Conservation (phyloP, 164 flowering plant species). For the Vitis rupestris region DNA sequence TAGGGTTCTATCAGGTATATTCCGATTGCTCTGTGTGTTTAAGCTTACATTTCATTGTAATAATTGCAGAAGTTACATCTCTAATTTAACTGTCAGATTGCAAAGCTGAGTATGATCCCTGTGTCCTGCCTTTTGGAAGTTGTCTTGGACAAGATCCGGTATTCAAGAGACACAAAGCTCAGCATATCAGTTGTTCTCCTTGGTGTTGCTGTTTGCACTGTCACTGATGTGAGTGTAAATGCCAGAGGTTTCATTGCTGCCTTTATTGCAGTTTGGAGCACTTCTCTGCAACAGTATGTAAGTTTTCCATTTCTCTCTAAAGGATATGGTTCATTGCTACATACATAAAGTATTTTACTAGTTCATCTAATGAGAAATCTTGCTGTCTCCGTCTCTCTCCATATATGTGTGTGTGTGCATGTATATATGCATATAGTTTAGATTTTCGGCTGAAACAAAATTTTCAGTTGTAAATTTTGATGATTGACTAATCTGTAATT, state of each 20-base stretch:
- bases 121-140: slow-evolving; percentile 66
- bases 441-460: too few relatives aligned
- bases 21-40: neutral
- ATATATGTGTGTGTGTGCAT: neutral
- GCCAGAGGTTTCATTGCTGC: slow-evolving; percentile 63
- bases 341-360: too few relatives aligned
- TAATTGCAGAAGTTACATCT: neutral
- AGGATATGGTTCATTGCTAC: too few relatives aligned
- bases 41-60: neutral
- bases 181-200: slow-evolving; percentile 57
- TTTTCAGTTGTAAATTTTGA: too few relatives aligned
- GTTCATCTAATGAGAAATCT: too few relatives aligned
- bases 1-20: slow-evolving; percentile 74
- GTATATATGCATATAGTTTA: neutral
- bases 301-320: slow-evolving; percentile 20
- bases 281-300: slow-evolving; percentile 70
- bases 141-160: slow-evolving; percentile 54
- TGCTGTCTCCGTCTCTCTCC: too few relatives aligned
- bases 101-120: slow-evolving; percentile 74
- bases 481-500: too few relatives aligned
- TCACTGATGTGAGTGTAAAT: slow-evolving; percentile 71
- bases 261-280: slow-evolving; percentile 68
- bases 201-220: slow-evolving; percentile 74
- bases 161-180: slow-evolving; percentile 67
- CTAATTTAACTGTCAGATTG: slow-evolving; percentile 41